These are phyloP conservation scores for Annulohypoxylon maeteangense DNA, from an alignment of 495 filamentous ascomycete genomes.

Conservation along the genomic window DNA sequence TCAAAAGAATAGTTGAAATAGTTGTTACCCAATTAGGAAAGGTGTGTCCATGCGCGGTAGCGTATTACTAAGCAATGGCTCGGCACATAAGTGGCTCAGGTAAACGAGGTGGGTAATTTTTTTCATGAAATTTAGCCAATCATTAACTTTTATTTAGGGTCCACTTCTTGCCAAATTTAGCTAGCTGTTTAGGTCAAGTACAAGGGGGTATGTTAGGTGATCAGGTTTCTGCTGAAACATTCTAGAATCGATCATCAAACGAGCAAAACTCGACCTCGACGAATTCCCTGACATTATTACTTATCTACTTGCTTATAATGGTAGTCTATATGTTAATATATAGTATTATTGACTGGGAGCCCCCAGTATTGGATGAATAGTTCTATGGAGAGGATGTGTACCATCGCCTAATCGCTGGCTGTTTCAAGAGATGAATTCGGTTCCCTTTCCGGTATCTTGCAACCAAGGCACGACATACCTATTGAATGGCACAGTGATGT, in stretches of 20 bases:
- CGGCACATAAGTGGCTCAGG: too few relatives aligned
- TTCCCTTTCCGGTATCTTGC: not conserved
- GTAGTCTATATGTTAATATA: not conserved
- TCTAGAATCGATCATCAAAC: conserved; percentile 27
- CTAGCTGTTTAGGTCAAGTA: too few relatives aligned
- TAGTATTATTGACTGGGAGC: not conserved
- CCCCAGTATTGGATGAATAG: not conserved
- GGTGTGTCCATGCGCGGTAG: too few relatives aligned
- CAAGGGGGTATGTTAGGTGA: too few relatives aligned
- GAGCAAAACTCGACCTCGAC: not conserved
- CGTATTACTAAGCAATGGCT: too few relatives aligned
- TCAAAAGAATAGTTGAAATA: too few relatives aligned
- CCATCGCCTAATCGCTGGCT: not conserved
- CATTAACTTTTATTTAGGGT: too few relatives aligned
- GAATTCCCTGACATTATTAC: not conserved
- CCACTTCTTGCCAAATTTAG: too few relatives aligned
- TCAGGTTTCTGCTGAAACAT: conserved; percentile 38
- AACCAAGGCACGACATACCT: not conserved
- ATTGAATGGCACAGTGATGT: not conserved
- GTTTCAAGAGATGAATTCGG: not conserved
- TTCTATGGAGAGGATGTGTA: not conserved
- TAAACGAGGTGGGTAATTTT: too few relatives aligned
- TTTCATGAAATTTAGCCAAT: too few relatives aligned
- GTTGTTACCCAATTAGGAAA: too few relatives aligned
- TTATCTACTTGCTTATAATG: not conserved